Base-by-base conservation (phyloP, 106 monocot genomes). In the Hemerocallis citrina region DNA sequence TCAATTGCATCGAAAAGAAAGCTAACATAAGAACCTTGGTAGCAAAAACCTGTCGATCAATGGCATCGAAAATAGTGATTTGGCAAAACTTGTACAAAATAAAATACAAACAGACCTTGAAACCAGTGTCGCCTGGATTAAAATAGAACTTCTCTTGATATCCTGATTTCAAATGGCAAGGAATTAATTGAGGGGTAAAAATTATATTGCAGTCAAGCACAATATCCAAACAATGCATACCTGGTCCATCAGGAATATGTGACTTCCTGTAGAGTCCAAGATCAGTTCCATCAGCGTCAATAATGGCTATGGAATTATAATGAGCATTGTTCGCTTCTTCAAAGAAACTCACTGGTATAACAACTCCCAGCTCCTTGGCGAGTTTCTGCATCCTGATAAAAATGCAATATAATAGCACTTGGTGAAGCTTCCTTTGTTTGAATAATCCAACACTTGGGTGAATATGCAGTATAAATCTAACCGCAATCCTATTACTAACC, bases 111-210 rank as follows among this genome's bases (percentile, higher is more conserved):
- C 41, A n/a, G 12, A 93, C 93, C 87, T 86, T 96, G 74, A 96
- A 96, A 44, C 95, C 90, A 50, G 90, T 96, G 66, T 96, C 95
- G 12, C 95, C 95, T 4, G 81, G 90, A 61, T 96, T 96, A 61
- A 96, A 96, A 59, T 96, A 91, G 69, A 79, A 96, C 60, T 96
- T 96, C 34, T 96, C 95, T 76, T 96, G 90, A 69, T 96, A 96
- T 20, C 95, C 95, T 96, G 74, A 55, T 34, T 33, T 69, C n/a
- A 42, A 68, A 23, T n/a, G n/a, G 11, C 37, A 38, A 38, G 37
- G 5, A 6, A 6, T 6, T 38, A 38, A 11, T 38, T 20, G 9
- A 15, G 20, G 34, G n/a, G 2, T 7, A 62, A 6, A 6, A 25
- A 28, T n/a, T 24, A 45, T 28, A 42, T n/a, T 17, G 20, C 9